phyloP scores from a whole-genome alignment of 495 filamentous ascomycete genomes.

The Neurospora pannonica region DNA sequence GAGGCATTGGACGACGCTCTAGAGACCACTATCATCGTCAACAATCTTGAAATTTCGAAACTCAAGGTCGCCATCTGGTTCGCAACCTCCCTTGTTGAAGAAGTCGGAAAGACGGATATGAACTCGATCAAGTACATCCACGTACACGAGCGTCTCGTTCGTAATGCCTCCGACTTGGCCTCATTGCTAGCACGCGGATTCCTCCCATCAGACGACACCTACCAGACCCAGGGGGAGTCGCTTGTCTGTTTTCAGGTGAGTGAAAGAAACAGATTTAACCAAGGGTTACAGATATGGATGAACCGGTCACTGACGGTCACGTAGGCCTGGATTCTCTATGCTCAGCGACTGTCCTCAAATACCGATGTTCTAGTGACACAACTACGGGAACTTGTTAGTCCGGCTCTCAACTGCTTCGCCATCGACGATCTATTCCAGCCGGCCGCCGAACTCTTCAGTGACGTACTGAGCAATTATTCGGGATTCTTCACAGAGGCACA shows the following conservation, averaged over 20 bases:
- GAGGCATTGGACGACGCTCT: constrained; percentile 42
- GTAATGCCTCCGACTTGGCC: constrained; percentile 43
- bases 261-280: not conserved
- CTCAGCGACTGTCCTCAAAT: constrained; percentile 48
- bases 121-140: constrained; percentile 42
- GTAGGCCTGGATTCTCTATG: constrained; percentile 61
- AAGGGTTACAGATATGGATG: not conserved
- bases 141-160: constrained; percentile 41
- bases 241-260: constrained; percentile 53
- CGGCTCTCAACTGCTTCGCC: constrained; percentile 47
- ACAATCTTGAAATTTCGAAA: constrained; percentile 43
- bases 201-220: constrained; percentile 13
- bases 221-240: constrained; percentile 36
- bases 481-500: constrained; percentile 50
- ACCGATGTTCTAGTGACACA: constrained; percentile 43
- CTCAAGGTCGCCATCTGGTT: constrained; percentile 62
- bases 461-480: constrained; percentile 54
- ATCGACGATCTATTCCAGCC: constrained; percentile 45
- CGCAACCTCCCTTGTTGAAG: constrained; percentile 61
- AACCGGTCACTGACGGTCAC: not conserved
- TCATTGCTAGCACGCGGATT: constrained; percentile 39
- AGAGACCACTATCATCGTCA: constrained; percentile 42
- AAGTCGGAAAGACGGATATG: constrained; percentile 57
- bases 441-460: constrained; percentile 54
- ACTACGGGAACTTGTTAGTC: constrained; percentile 45